Base-by-base conservation (phyloP, 495 filamentous ascomycete species). In the Cercophora sp. region DNA sequence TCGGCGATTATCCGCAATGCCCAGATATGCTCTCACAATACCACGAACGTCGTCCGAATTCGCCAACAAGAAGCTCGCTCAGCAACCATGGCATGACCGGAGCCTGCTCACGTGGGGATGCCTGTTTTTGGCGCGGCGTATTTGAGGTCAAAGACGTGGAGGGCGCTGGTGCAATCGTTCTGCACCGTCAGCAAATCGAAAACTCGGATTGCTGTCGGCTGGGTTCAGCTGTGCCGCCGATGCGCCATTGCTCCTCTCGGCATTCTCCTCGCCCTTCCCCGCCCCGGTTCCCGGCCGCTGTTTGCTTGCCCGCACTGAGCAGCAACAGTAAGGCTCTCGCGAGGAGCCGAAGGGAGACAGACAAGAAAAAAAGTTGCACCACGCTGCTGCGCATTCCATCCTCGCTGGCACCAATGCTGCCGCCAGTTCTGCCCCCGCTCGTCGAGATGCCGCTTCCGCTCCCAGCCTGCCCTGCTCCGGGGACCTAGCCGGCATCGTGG, bases 191-290 rank as follows among this genome's bases (percentile, higher is more conserved):
- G 51, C 32, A 47, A 48, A 39, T 37, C 16, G 36, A 24, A 45
- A 35, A 43, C 43, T 34, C 18, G 13, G 24, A 39, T 19, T 25
- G 26, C 40, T 31, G 29, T 36, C 43, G 26, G 16, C 35, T 41
- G 24, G 35, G 24, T 45, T 55, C 45, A 48, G 52, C 29, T 55
- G 52, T 55, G 52, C 44, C 44, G 44, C 11, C 52, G 29, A 48
- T 35, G 32, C 46, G 36, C 31, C 24, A 27, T 48, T 50, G 15
- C 29, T 50, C 46, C 34, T 46, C 55, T 50, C 50, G 50, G 51
- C 37, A 40, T 32, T 37, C 31, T 53, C 39, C 41, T 39, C 37
- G 27, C 41, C 19, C 39, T 49, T 45, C 55, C 43, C 55, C 49
- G 49, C 49, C 55, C 48, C 49, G 35, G 48, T 36, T 51, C 36